phyloP scores from a whole-genome alignment of 805 yeast genomes.

The Suhomyces xylopsoci region DNA sequence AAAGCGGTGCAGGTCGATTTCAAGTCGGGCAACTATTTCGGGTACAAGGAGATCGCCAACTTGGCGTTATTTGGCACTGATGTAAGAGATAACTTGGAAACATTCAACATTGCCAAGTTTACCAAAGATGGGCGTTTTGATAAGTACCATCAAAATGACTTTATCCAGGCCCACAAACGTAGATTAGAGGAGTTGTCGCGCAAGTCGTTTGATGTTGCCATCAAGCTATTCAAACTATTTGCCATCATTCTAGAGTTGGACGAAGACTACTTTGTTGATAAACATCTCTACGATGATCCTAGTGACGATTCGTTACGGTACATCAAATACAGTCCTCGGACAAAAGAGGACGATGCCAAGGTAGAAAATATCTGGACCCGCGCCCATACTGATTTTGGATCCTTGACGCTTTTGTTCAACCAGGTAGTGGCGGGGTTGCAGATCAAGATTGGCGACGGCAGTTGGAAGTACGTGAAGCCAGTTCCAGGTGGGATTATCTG shows the following conservation, averaged over 20 bases:
- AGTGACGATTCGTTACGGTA: slow-evolving; percentile 33
- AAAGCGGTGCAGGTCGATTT: slow-evolving; percentile 22
- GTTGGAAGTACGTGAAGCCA: slow-evolving; percentile 35
- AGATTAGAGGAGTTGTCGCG: slow-evolving; percentile 20
- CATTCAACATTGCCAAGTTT: slow-evolving; percentile 32
- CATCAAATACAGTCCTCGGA: slow-evolving; percentile 32
- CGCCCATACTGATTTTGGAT: slow-evolving; percentile 37
- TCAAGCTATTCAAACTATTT: slow-evolving; percentile 26
- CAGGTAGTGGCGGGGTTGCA: slow-evolving; percentile 37
- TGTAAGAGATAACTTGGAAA: slow-evolving; percentile 28
- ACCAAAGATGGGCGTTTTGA: slow-evolving; percentile 18
- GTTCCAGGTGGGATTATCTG: slow-evolving; percentile 30
- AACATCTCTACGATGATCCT: slow-evolving; percentile 29
- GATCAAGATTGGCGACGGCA: slow-evolving; percentile 24
- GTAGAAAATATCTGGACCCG: slow-evolving; percentile 32
- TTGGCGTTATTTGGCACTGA: slow-evolving; percentile 29
- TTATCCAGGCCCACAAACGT: slow-evolving; percentile 20
- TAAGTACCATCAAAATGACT: slow-evolving; percentile 16
- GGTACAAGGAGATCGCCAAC: slow-evolving; percentile 30
- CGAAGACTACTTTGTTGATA: slow-evolving; percentile 30
- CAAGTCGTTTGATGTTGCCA: slow-evolving; percentile 20
- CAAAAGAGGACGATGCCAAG: slow-evolving; percentile 26
- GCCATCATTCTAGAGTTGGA: slow-evolving; percentile 33
- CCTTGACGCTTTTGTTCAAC: slow-evolving; percentile 31
- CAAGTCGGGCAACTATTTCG: slow-evolving; percentile 29